Percentiles rank a stretch among this genome's conserved stretches.
Evolutionary conservation across 208 protist genomes (phyloP).

Genomic region (Zelonia costaricensis): DNA sequence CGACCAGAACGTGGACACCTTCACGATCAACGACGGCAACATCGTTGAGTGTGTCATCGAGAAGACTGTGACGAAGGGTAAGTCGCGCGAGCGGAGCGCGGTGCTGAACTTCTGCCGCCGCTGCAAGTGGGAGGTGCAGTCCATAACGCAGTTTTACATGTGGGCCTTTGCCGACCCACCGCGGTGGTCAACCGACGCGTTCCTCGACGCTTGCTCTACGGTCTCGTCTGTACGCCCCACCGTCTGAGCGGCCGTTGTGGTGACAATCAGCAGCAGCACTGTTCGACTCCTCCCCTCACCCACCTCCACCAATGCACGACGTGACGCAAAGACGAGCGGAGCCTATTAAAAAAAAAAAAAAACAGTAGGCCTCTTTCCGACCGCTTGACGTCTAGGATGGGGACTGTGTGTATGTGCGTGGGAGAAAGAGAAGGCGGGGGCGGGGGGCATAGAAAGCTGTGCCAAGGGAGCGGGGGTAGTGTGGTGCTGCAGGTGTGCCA

Average conservation of each 20-base stretch:
- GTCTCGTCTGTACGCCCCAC: conserved; percentile 31
- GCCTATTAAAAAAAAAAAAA: no score
- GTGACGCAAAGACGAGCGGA: no score
- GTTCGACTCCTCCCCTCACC: no score
- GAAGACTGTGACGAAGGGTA: conserved; percentile 28
- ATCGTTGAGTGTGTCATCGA: conserved; percentile 79
- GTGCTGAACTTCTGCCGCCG: conserved; percentile 58
- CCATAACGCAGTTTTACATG: conserved; percentile 70
- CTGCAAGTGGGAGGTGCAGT: conserved; percentile 71
- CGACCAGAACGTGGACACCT: conserved; percentile 49
- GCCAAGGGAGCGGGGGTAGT: no score
- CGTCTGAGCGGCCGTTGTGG: conserved; percentile 3
- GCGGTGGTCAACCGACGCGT: conserved; percentile 52
- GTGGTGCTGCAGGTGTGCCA: no score
- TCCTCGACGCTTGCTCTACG: conserved; percentile 52
- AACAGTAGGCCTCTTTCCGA: no score
- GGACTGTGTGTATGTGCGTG: no score
- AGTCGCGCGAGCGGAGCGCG: conserved; percentile 32
- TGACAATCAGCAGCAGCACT: not conserved
- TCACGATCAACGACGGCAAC: conserved; percentile 87
- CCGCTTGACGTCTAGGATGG: no score
- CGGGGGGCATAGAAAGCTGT: no score
- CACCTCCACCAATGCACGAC: no score
- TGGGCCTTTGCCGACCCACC: conserved; percentile 46
- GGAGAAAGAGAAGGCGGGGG: no score